phyloP scores from a whole-genome alignment of 352 stramenopile genomes.

The Nannochloropsis limnetica region DNA sequence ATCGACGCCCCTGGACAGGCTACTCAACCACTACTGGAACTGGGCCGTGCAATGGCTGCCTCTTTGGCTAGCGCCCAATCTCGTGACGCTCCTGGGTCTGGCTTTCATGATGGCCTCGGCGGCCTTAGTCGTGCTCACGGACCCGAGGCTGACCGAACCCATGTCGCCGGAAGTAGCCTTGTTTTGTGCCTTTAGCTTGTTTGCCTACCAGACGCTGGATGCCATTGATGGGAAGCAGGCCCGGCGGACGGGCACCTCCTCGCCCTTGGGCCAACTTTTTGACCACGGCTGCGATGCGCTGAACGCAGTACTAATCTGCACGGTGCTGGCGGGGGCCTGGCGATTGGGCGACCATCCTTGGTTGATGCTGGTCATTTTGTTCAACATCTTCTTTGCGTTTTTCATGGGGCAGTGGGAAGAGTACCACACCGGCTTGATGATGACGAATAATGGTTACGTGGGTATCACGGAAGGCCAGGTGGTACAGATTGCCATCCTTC shows the following conservation, averaged over 20 bases:
- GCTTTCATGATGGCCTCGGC: conserved; percentile 63
- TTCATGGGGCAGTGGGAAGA: conserved; percentile 56
- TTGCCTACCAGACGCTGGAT: conserved; percentile 77
- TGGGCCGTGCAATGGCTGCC: conserved; percentile 68
- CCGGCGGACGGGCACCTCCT: conserved; percentile 72
- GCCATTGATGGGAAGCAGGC: conserved; percentile 84
- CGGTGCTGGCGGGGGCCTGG: conserved; percentile 59
- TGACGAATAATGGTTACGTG: conserved; percentile 51
- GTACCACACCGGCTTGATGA: conserved; percentile 55
- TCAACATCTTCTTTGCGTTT: conserved; percentile 49
- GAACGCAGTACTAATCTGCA: conserved; percentile 39
- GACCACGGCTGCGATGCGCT: conserved; percentile 66
- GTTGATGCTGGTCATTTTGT: conserved; percentile 46
- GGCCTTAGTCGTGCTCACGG: conserved; percentile 64
- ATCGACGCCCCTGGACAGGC: conserved; percentile 74
- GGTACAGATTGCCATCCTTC: conserved; percentile 48
- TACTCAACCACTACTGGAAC: conserved; percentile 75
- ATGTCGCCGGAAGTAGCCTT: conserved; percentile 36
- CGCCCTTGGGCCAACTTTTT: conserved; percentile 81
- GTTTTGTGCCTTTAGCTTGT: conserved; percentile 43
- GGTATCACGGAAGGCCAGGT: conserved; percentile 54
- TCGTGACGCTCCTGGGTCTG: conserved; percentile 75
- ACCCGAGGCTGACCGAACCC: conserved; percentile 36
- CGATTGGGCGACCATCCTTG: conserved; percentile 64
- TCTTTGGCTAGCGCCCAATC: conserved; percentile 76